Base-by-base conservation (phyloP, 1,139 yeast genomes). In the Saccharomyces pastorianus region DNA sequence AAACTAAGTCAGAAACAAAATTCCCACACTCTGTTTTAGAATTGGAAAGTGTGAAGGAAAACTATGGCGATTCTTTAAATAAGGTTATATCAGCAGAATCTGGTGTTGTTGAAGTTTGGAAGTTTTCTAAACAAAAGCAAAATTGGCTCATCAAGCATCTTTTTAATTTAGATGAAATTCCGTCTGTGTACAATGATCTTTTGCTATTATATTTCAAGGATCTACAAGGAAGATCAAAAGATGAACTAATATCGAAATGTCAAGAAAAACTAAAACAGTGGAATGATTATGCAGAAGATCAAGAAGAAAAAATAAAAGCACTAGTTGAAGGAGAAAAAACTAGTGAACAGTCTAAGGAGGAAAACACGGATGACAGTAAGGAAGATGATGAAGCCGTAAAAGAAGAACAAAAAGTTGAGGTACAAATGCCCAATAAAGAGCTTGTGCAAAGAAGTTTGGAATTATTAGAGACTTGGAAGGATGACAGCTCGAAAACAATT, bases 41-140 rank as follows among this genome's bases (percentile, higher is more conserved):
- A 6, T 47, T 64, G 32, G 65, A 61, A 25, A 64, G 61, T 47
- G 68, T 66, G 14, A 57, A 58, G 26, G 42, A 44, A 5, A 63
- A 65, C 48, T 63, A 60, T 52, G 58, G 59, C 29, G 60, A 57
- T 4, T 47, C 52, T 26, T 9, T 38, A 11, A 2, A 2, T 17
- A 38, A 1, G 2, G 44, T 4, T 17, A 14, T 8, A 11, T 17
- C 44, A 2, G 26, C 26, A 38, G 44, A 38, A 2, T 42, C 54
- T 26, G 58, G 48, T 13, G 66, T 66, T 26, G 53, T 61, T 11
- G 65, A 63, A 11, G 60, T 66, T 31, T 91, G 98, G 98, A 91
- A 90, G 72, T 91, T 91, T 68, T 86, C 95, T 55, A 91, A 91
- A 66, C 96, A 88, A 72, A 90, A 91, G 62, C 98, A 91, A 69